Evolutionary conservation across 176 grass and related monocot genomes (phyloP).

Genomic region (Carex parvula): DNA sequence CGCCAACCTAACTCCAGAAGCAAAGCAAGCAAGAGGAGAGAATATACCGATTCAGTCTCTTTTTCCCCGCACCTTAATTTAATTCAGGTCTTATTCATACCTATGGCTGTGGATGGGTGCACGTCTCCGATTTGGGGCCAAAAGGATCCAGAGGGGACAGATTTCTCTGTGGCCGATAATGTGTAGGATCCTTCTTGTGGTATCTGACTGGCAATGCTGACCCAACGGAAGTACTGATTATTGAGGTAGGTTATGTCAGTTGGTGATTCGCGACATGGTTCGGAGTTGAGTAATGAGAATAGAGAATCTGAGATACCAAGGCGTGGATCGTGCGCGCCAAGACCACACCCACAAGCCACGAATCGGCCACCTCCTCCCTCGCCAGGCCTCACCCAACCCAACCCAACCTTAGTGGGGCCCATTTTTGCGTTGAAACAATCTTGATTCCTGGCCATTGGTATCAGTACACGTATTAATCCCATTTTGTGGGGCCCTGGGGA

Average conservation of each 20-base stretch:
- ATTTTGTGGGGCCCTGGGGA: neutral
- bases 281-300: neutral
- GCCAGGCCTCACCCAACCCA: neutral
- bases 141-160: neutral
- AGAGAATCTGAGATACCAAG: neutral
- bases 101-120: neutral
- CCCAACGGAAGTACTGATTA: neutral
- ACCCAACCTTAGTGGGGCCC: neutral
- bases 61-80: neutral
- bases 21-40: neutral
- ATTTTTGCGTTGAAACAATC: neutral
- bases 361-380: slow-evolving; percentile 1
- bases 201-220: neutral
- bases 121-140: slow-evolving; percentile 6
- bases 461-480: neutral
- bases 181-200: neutral
- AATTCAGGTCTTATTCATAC: neutral
- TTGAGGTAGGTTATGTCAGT: neutral
- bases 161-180: neutral
- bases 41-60: neutral
- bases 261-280: neutral
- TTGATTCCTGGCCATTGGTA: neutral
- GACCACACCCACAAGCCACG: slow-evolving; percentile 11
- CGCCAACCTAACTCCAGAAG: slow-evolving; percentile 8
- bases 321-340: slow-evolving; percentile 4